Conservation (phyloP, 179 eudicot species). For the Camellia oleifera region DNA sequence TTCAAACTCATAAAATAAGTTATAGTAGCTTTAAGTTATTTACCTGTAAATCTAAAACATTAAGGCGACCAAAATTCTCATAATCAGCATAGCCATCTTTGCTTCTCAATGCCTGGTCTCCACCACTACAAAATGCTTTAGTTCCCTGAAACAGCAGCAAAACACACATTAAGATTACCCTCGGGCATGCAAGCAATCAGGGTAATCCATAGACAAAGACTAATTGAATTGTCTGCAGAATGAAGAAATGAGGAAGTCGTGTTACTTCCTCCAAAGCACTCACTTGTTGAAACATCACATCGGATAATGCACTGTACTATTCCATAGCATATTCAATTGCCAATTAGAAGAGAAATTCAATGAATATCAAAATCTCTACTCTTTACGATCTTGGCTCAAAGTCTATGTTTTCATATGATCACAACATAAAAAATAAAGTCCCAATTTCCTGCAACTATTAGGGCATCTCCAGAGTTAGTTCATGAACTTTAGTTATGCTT, state of each 20-base stretch:
- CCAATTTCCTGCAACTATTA: background rate
- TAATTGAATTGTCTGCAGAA: background rate
- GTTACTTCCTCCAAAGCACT: background rate
- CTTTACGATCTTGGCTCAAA: background rate
- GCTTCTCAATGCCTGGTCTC: constrained; percentile 80
- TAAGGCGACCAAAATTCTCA: constrained; percentile 73
- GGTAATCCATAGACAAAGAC: background rate
- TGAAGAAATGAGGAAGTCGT: background rate
- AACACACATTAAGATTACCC: background rate
- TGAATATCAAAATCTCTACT: background rate
- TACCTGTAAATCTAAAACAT: constrained; percentile 94
- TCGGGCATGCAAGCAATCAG: background rate
- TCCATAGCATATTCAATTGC: background rate
- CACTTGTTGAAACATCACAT: background rate
- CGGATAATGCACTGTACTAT: too few relatives aligned
- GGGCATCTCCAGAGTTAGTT: background rate
- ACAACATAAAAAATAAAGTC: background rate
- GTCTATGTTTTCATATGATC: background rate
- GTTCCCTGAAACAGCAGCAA: constrained; percentile 55
- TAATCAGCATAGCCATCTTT: constrained; percentile 81
- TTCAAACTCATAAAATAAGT: background rate
- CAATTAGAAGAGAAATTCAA: background rate
- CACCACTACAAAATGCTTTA: constrained; percentile 93
- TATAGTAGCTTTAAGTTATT: background rate
- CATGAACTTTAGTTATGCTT: background rate